Conservation (phyloP, 192 early-diverging fungal species). For the Paraglomus occultum region DNA sequence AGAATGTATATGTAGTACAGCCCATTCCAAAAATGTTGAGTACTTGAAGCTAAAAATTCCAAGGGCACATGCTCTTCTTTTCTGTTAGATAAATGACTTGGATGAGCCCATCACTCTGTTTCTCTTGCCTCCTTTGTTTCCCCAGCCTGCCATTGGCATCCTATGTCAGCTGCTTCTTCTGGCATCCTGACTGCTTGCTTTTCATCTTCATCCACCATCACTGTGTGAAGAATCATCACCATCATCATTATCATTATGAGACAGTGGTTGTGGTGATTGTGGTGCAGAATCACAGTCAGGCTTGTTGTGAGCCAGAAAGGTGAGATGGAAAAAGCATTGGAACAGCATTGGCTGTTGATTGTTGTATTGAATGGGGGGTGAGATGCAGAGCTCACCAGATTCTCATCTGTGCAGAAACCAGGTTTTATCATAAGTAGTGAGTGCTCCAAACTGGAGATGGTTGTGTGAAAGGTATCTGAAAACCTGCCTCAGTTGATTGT, state of each 20-base stretch:
- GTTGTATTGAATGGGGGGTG: constrained; percentile 9
- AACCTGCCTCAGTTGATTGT: too few species aligned
- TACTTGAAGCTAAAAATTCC: too few species aligned
- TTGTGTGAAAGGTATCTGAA: too few species aligned
- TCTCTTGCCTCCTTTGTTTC: constrained; percentile 19
- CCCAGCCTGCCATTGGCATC: too few species aligned
- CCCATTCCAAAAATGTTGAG: too few species aligned
- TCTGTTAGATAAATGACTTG: too few species aligned
- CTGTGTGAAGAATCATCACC: background rate
- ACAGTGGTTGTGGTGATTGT: background rate
- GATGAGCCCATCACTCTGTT: background rate
- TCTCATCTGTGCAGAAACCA: background rate
- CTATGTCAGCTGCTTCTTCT: background rate
- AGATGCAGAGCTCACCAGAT: background rate
- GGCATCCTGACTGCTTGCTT: background rate
- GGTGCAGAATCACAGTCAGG: constrained; percentile 11
- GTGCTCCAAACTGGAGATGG: too few species aligned
- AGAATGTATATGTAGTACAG: too few species aligned
- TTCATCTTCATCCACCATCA: background rate
- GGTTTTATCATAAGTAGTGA: too few species aligned
- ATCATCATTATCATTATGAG: background rate
- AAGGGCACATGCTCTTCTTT: too few species aligned
- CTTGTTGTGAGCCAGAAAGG: constrained; percentile 20
- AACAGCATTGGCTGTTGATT: constrained; percentile 18
- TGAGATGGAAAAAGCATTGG: constrained; percentile 15